Evolutionary conservation across 371 early-diverging fungal species (phyloP).

Genomic region (Capillidium rhysosporum): DNA sequence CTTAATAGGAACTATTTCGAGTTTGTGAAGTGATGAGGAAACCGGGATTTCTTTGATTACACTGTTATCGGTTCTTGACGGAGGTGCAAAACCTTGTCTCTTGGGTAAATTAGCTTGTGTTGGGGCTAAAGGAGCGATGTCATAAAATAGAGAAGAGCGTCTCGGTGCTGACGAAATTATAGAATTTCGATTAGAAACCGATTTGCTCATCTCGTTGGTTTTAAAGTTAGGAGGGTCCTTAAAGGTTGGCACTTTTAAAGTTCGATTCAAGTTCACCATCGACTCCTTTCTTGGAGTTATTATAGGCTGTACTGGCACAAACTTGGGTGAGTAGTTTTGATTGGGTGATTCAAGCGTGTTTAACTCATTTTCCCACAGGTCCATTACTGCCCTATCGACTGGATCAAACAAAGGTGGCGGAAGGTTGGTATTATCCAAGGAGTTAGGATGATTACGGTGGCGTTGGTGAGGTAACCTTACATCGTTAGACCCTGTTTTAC

Average conservation of each 20-base stretch:
- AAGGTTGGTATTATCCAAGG: not conserved
- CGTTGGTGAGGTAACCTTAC: not conserved
- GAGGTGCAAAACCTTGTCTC: not conserved
- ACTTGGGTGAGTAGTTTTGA: not conserved
- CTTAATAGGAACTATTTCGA: not conserved
- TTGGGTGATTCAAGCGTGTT: not conserved
- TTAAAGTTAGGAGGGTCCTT: not conserved
- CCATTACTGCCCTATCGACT: too few species aligned
- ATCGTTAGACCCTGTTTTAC: not conserved
- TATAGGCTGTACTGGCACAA: not conserved
- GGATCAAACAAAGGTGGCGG: not conserved
- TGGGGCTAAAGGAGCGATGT: not conserved
- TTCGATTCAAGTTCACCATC: conserved; percentile 2
- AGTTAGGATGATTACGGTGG: not conserved
- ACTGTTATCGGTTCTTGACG: not conserved
- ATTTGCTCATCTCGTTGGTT: not conserved
- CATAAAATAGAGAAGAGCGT: conserved; percentile 2
- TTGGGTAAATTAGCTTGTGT: not conserved
- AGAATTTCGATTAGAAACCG: not conserved
- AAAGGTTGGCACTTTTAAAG: too few species aligned
- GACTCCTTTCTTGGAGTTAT: conserved; percentile 7
- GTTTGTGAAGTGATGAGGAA: not conserved
- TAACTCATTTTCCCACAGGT: not conserved
- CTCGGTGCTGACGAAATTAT: conserved; percentile 3
- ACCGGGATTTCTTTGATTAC: not conserved